Base-by-base conservation (phyloP, 768 basidiomycete genomes). In the Amylocystis lapponica region DNA sequence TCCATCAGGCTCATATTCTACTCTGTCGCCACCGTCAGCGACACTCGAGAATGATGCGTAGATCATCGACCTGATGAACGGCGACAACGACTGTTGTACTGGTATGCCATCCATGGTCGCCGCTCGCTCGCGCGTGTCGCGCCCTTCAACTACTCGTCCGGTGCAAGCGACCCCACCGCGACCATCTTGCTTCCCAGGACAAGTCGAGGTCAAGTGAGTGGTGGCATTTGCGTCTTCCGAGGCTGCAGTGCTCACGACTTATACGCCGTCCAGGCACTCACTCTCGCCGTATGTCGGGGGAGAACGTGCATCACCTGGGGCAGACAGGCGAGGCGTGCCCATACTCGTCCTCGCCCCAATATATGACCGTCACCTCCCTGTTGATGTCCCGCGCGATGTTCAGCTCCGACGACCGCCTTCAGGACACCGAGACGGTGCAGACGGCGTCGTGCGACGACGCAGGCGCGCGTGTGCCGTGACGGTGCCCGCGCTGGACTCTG, bases 401-500 rank as follows among this genome's bases (percentile, higher is more conserved):
- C 49, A 65, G 74, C 42, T 79, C 78, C 2, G 85, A 90, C 54
- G 87, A 86, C 0, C 75, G 81, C 39, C 71, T 79, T 31, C 66
- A 67, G 40, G 85, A 84, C 39, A 54, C 61, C 1, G 66, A 76
- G 33, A 59, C 70, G 46, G 70, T 88, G 14, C 66, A 74, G 48
- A 80, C 75, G 2, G 70, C 89, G 22, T 53, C 59, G 14, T 92
- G 88, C 53, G 71, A 83, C 56, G 62, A 67, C 27, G 58, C 58
- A 63, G 64, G 46, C 75, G 77, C 53, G 65, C 66, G 1, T 90
- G 87, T 59, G 51, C 61, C 25, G 66, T 89, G 39, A 70, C 69
- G 12, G 75, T 90, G 36, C 72, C 75, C 31, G 82, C 86, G 1
- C 87, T 88, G 0, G 77, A 76, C 27, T 81, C 83, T 47, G 86